Percentiles rank a stretch among this genome's conserved stretches.
Evolutionary conservation across 768 basidiomycete genomes (phyloP).

Genomic region (Collybiopsis confluens): DNA sequence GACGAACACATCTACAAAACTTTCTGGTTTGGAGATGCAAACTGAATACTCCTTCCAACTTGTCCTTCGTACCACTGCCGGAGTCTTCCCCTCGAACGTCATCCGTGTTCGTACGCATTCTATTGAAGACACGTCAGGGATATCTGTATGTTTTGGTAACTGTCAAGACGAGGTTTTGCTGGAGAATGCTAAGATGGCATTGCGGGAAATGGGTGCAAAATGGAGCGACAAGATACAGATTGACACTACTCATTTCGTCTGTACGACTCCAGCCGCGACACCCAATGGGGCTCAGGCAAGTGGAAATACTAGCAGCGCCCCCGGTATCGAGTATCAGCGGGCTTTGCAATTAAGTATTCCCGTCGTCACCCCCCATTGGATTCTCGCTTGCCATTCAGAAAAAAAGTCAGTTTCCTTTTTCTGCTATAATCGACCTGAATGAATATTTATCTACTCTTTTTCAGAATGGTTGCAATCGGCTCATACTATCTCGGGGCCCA

Average conservation of each 20-base stretch:
- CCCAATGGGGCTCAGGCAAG: conserved; percentile 52
- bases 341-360: conserved; percentile 92
- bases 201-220: conserved; percentile 82
- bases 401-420: conserved; percentile 51
- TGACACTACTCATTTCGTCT: conserved; percentile 97
- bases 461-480: conserved; percentile 83
- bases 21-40: conserved; percentile 76
- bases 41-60: conserved; percentile 94
- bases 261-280: conserved; percentile 80
- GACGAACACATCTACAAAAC: conserved; percentile 83
- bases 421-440: neutral
- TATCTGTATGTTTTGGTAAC: conserved; percentile 92
- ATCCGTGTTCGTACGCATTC: conserved; percentile 87
- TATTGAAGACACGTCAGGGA: conserved; percentile 92
- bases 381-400: conserved; percentile 83
- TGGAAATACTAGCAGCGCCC: conserved; percentile 50
- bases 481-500: conserved; percentile 75
- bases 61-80: conserved; percentile 87
- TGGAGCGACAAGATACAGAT: conserved; percentile 94
- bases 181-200: conserved; percentile 75
- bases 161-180: conserved; percentile 73
- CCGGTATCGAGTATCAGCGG: conserved; percentile 90
- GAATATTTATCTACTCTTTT: conserved; percentile 4
- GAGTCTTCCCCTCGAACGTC: conserved; percentile 82
- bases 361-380: conserved; percentile 92